These are phyloP conservation scores for Macrocybe sp. DNA, from an alignment of 1,284 basidiomycete genomes.

Conservation along the genomic window DNA sequence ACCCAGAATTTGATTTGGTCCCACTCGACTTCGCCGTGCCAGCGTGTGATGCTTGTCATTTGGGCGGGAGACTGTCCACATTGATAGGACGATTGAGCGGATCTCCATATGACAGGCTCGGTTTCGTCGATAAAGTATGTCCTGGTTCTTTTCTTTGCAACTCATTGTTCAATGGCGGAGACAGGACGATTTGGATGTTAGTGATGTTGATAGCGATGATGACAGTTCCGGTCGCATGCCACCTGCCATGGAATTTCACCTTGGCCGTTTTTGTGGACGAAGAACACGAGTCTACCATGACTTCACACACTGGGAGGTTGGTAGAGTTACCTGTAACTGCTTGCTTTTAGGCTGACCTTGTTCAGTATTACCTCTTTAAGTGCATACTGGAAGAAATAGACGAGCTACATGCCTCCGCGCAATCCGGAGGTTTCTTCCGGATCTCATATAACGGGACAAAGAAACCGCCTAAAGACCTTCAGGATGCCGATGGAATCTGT, in stretches of 20 bases:
- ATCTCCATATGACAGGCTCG: slow-evolving; percentile 49
- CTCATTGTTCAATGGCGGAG: slow-evolving; percentile 3
- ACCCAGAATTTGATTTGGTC: slow-evolving; percentile 56
- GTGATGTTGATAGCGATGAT: slow-evolving; percentile 25
- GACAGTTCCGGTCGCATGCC: slow-evolving; percentile 4
- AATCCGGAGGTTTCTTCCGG: slow-evolving; percentile 42
- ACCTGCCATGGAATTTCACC: slow-evolving; percentile 36
- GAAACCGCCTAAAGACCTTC: slow-evolving; percentile 56
- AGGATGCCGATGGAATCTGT: slow-evolving; percentile 71
- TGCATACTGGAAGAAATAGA: slow-evolving; percentile 51
- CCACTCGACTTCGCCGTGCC: slow-evolving; percentile 52
- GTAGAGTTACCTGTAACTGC: slow-evolving; percentile 14
- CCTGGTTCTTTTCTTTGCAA: background rate
- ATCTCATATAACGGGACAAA: slow-evolving; percentile 49
- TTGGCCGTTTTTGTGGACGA: slow-evolving; percentile 74
- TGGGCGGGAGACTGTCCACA: slow-evolving; percentile 65
- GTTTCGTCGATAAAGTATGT: slow-evolving; percentile 46
- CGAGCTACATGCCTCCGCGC: slow-evolving; percentile 33
- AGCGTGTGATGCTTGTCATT: slow-evolving; percentile 75
- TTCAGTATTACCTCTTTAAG: slow-evolving; percentile 55
- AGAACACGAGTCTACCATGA: slow-evolving; percentile 68
- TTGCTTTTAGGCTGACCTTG: slow-evolving; percentile 3
- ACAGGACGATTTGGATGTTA: slow-evolving; percentile 23
- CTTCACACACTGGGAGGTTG: slow-evolving; percentile 84
- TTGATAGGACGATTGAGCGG: slow-evolving; percentile 53